Percentiles rank a stretch among this genome's conserved stretches.
phyloP scores from a whole-genome alignment of 306 rosid genomes.

The Sophora flavescens region DNA sequence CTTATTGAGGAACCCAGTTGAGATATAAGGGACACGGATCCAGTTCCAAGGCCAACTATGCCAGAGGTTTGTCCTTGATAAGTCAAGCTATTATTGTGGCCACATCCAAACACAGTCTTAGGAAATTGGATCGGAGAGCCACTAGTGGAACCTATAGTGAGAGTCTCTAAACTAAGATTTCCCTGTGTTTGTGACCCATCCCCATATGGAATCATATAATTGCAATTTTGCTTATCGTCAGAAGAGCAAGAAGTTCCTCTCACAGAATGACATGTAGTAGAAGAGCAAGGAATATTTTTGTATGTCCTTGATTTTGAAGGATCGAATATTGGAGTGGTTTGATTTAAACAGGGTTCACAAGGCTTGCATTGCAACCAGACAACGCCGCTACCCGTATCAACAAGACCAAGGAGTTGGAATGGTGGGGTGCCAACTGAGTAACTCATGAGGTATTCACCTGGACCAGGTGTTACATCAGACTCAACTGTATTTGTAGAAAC shows the following conservation, averaged over 20 bases:
- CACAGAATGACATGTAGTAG: no score
- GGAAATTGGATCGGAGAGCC: slow-evolving; percentile 38
- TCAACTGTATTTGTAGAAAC: not conserved
- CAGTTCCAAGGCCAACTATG: slow-evolving; percentile 58
- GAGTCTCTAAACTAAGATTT: slow-evolving; percentile 46
- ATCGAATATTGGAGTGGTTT: slow-evolving; percentile 47
- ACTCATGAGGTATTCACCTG: slow-evolving; percentile 57
- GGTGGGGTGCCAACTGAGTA: slow-evolving; percentile 59
- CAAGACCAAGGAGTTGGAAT: slow-evolving; percentile 42
- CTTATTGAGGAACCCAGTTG: slow-evolving; percentile 43
- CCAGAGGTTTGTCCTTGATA: slow-evolving; percentile 33
- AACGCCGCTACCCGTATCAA: slow-evolving; percentile 66
- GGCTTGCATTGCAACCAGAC: slow-evolving; percentile 67
- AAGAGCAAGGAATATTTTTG: not conserved
- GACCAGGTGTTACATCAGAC: not conserved
- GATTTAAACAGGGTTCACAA: slow-evolving; percentile 48
- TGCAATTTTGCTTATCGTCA: not conserved
- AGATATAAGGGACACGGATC: slow-evolving; percentile 44
- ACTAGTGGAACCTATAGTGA: slow-evolving; percentile 48
- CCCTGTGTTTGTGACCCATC: slow-evolving; percentile 47
- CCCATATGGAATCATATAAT: slow-evolving; percentile 43
- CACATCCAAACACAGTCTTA: slow-evolving; percentile 53
- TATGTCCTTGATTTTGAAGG: slow-evolving; percentile 50
- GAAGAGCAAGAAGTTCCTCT: no score
- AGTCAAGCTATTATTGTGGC: slow-evolving; percentile 40